phyloP scores from a whole-genome alignment of 108 stramenopile genomes.

The Bacterosira constricta region DNA sequence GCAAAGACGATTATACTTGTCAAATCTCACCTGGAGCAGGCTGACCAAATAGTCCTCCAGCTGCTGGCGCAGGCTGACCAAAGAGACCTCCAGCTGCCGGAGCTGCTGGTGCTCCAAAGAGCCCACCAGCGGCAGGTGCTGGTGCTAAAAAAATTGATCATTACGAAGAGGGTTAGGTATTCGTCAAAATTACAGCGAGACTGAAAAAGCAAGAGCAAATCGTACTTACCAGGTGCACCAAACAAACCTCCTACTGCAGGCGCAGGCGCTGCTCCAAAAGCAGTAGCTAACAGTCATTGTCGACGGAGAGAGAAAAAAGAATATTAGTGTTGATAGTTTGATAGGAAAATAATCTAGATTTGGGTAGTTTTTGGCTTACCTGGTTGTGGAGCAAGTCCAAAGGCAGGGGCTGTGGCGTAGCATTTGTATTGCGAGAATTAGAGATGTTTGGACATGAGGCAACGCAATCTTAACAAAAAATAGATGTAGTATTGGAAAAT shows the following conservation, averaged over 20 bases:
- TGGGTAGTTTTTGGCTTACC: no score
- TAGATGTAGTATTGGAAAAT: neutral
- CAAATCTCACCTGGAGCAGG: slow-evolving; percentile 24
- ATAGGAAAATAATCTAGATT: neutral
- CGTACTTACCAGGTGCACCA: slow-evolving; percentile 43
- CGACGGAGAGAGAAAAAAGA: no score
- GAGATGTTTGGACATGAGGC: no score
- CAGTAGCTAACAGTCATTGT: slow-evolving; percentile 34
- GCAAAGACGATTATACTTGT: no score
- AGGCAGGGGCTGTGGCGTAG: neutral
- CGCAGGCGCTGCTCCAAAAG: slow-evolving; percentile 74
- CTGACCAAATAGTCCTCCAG: slow-evolving; percentile 13
- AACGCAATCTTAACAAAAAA: neutral
- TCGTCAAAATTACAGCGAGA: neutral
- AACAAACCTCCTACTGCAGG: slow-evolving; percentile 61
- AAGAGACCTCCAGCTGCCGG: slow-evolving; percentile 51
- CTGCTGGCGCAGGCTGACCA: slow-evolving; percentile 36
- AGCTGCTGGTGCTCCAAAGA: slow-evolving; percentile 50
- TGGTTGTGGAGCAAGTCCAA: slow-evolving; percentile 5
- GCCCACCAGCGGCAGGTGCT: slow-evolving; percentile 39
- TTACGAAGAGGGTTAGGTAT: neutral
- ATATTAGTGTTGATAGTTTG: neutral
- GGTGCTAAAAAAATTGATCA: neutral
- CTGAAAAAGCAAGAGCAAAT: neutral
- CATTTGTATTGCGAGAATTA: neutral